These are phyloP conservation scores for Clonostachys solani DNA, from an alignment of 2,329 filamentous ascomycete species.

Conservation along the genomic window DNA sequence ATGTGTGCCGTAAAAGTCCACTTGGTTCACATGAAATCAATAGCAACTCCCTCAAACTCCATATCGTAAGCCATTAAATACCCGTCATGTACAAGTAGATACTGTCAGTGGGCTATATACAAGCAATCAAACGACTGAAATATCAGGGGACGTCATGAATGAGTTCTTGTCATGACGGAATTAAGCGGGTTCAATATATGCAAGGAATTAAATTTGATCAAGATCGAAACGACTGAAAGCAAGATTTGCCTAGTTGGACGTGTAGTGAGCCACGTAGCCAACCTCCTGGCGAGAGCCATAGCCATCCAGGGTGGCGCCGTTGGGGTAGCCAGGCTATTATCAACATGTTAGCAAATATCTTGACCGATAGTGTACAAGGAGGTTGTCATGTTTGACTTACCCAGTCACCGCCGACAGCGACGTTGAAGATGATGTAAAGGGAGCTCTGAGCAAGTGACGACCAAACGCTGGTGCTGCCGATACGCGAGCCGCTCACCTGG, in stretches of 20 bases:
- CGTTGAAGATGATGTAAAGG: slow-evolving; percentile 44
- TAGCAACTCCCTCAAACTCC: too few species aligned
- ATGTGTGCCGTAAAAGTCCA: too few species aligned
- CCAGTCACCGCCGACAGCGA: slow-evolving; percentile 46
- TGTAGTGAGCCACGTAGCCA: slow-evolving; percentile 36
- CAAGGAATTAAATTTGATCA: too few species aligned
- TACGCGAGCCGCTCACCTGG: slow-evolving; percentile 31
- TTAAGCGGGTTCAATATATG: too few species aligned
- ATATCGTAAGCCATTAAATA: too few species aligned
- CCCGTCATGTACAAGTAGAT: too few species aligned
- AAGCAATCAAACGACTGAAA: too few species aligned
- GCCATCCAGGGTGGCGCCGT: slow-evolving; percentile 32
- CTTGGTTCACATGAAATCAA: too few species aligned
- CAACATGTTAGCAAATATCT: neutral
- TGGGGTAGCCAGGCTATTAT: slow-evolving; percentile 37
- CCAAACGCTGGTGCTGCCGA: slow-evolving; percentile 40
- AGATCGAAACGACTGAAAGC: too few species aligned
- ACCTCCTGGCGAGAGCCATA: slow-evolving; percentile 41
- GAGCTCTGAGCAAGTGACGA: slow-evolving; percentile 38
- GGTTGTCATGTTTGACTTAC: slow-evolving; percentile 22
- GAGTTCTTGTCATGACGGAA: too few species aligned
- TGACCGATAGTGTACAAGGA: neutral
- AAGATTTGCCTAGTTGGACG: slow-evolving; percentile 1
- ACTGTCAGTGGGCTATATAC: too few species aligned
- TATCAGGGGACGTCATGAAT: too few species aligned